Evolutionary conservation across 306 rosid species (phyloP), one percentile per base, ranked within the genome.

Genomic region (Lotus japonicus): DNA sequence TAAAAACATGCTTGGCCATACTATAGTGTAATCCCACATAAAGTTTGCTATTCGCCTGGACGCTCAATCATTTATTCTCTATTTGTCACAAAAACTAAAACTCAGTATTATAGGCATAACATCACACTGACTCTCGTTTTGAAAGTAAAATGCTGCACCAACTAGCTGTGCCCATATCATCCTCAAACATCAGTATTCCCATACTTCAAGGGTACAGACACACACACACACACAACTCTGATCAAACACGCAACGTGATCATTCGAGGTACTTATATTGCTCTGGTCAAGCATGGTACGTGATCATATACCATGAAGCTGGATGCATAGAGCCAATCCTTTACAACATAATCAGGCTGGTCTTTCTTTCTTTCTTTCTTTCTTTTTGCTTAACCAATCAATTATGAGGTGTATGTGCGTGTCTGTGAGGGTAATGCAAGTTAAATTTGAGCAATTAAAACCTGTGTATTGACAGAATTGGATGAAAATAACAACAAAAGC

Each of bases 81-180:
- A 10, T 38, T 14, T 41, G 56, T 62, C 28, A 21, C 21, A 58
- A 71, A 60, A 59, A 53, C 39, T 23, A 16, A 9, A 11, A 65
- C 6, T 51, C 52, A 7, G 43, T 6, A 56, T 36, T 69, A 54
- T 44, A 38, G 69, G 58, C 57, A 23, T 65, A 54, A 51, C 46
- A 13, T 36, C 36, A 39, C 41, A 46, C 31, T n/a, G 26, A 31
- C 56, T 11, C 45, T 42, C 28, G 11, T 49, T 66, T 63, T 26
- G 28, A 46, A 51, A 50, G 50, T 44, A 64, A 35, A 70, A 44
- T 72, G 66, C 41, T n/a, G 58, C 68, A 72, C 44, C 54, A 26
- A 46, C 72, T 31, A 14, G 1, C 13, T 18, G 12, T 23, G 15
- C 35, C 16, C 9, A 31, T 15, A 56, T 68, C 39, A 31, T 43